Evolutionary conservation across 2,329 filamentous ascomycete genomes (phyloP).

Genomic region (Colletotrichum brevisporum): DNA sequence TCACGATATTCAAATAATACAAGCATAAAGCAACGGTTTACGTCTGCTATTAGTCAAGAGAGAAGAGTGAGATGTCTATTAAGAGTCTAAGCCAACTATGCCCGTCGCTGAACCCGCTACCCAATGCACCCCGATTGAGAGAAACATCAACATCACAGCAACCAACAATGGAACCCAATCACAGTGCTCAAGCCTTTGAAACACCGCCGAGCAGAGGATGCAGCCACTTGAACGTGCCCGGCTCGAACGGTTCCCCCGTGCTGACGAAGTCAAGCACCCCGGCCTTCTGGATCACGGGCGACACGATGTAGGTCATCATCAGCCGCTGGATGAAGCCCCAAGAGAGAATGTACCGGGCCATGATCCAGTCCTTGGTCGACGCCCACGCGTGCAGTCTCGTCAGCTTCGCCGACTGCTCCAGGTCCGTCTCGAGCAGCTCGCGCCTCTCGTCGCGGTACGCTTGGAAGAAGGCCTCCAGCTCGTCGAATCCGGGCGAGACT

Average conservation of each 20-base stretch:
- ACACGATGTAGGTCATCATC: conserved; percentile 28
- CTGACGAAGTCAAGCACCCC: conserved; percentile 43
- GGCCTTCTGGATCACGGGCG: conserved; percentile 33
- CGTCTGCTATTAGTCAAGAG: too few species aligned
- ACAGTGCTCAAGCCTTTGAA: background rate
- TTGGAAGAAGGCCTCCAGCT: conserved; percentile 40
- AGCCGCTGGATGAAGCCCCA: conserved; percentile 23
- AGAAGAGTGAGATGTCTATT: too few species aligned
- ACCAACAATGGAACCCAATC: background rate
- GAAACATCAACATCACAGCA: background rate
- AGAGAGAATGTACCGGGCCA: conserved; percentile 42
- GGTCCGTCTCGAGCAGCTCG: conserved; percentile 37
- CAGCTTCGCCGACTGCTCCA: conserved; percentile 34
- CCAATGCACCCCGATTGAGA: background rate
- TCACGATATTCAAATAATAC: too few species aligned
- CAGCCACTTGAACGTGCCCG: conserved; percentile 36
- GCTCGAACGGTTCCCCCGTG: conserved; percentile 39
- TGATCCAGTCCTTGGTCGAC: conserved; percentile 44
- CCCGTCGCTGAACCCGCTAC: background rate
- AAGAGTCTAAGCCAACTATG: too few species aligned
- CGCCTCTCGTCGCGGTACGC: conserved; percentile 42
- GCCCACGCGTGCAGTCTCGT: conserved; percentile 48
- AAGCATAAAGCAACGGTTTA: too few species aligned
- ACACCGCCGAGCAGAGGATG: conserved; percentile 14
- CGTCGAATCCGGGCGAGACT: background rate